Percentiles rank a stretch among this genome's conserved stretches.
phyloP scores from a whole-genome alignment of 805 yeast species.

The Kregervanrija delftensis region DNA sequence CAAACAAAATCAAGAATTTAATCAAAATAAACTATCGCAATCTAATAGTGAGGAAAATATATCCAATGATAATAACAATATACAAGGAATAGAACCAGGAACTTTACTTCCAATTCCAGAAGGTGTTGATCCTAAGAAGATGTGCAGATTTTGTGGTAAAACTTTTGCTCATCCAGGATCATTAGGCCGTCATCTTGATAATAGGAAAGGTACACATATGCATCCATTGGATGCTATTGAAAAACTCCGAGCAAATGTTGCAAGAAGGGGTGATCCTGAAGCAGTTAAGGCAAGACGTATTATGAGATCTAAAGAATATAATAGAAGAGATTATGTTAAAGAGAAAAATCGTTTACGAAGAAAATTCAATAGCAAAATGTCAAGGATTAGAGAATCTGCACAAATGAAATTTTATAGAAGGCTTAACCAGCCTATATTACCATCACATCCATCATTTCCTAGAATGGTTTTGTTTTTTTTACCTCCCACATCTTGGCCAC shows the following conservation, averaged over 20 bases:
- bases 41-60: no score
- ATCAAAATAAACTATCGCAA: no score
- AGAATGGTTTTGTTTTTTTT: conserved; percentile 40
- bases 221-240: conserved; percentile 48
- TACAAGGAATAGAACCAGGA: no score
- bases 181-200: conserved; percentile 53
- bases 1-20: no score
- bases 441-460: conserved; percentile 42
- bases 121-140: conserved; percentile 27
- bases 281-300: conserved; percentile 34
- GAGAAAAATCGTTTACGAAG: conserved; percentile 40
- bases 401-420: conserved; percentile 29
- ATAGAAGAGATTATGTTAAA: conserved; percentile 40
- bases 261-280: conserved; percentile 42
- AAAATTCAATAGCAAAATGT: conserved; percentile 34
- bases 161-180: conserved; percentile 53
- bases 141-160: conserved; percentile 47
- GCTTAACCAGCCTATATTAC: conserved; percentile 32
- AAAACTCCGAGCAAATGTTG: conserved; percentile 39
- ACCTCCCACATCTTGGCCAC: conserved; percentile 43
- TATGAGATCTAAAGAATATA: conserved; percentile 35
- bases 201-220: conserved; percentile 42
- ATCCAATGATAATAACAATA: no score
- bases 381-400: conserved; percentile 33
- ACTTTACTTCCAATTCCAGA: conserved; percentile 10